These are phyloP conservation scores for Solidago caesia DNA, from an alignment of 129 eudicot species.

Conservation along the genomic window DNA sequence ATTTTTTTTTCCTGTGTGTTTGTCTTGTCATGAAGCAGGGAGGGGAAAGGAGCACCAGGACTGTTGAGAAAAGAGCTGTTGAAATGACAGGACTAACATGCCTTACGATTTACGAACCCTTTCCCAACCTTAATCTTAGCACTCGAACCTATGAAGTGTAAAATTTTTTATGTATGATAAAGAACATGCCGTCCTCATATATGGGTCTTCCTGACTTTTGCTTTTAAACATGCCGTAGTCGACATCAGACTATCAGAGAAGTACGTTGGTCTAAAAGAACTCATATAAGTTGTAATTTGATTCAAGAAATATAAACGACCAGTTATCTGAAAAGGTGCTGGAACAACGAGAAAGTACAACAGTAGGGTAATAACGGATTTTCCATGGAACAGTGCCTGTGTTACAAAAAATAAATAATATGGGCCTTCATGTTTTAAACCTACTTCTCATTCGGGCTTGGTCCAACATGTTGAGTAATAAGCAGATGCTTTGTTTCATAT, in stretches of 20 bases:
- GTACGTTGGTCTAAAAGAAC: not conserved
- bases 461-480: no score
- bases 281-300: no score
- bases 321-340: no score
- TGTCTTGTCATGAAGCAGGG: conserved; percentile 25
- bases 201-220: not conserved
- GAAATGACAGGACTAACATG: conserved; percentile 14
- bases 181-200: not conserved
- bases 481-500: no score
- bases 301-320: no score
- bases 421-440: no score
- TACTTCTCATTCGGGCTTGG: no score
- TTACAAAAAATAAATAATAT: no score
- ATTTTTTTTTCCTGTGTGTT: not conserved
- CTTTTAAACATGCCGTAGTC: not conserved
- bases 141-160: conserved; percentile 15
- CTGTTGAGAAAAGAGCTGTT: not conserved
- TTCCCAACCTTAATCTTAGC: not conserved
- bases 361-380: no score
- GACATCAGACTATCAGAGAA: not conserved
- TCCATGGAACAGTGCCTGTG: no score
- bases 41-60: conserved; percentile 9
- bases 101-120: not conserved
- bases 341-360: no score
- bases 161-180: conserved; percentile 21